Base-by-base conservation (phyloP, 2,329 filamentous ascomycete genomes). In the Colletotrichum melonis region DNA sequence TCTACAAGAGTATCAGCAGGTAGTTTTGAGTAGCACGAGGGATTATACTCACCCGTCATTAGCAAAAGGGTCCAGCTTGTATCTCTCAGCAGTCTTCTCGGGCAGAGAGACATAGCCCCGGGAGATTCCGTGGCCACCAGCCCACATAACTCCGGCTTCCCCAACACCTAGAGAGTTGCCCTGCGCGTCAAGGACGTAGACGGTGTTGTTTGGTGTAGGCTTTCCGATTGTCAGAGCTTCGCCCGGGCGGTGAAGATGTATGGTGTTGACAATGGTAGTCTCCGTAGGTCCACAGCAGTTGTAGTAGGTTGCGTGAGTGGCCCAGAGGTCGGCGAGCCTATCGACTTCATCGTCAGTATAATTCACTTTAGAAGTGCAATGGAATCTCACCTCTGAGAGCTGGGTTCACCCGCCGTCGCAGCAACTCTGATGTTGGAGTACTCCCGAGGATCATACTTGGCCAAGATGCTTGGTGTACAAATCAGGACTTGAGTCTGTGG, bases 251-350 rank as follows among this genome's bases (percentile, higher is more conserved):
- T 76, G 74, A 1, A 63, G 63, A 22, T 76, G 73, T 52, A 74
- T 74, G 11, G 89, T 89, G 79, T 91, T 90, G 63, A 91, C 84
- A 60, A 91, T 89, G 0, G 87, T 91, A 9, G 88, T 88, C 78
- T 91, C 89, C 0, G 89, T 90, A 1, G 89, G 89, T 1, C 89
- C 89, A 76, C 89, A 91, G 75, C 87, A 87, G 79, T 91, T 91
- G 82, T 82, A 88, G 76, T 88, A 88, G 6, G 81, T 84, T 19
- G 81, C 84, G 62, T 85, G 79, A 2, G 83, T 80, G n/a, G 87
- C 86, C 89, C 89, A 91, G 30, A 87, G 80, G 75, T 91, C 88
- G 6, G 89, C 89, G 19, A 91, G 82, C 65, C 74, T 73, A 2
- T 19, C 9, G 0, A 16, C 12, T 3, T 16, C 16, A 1, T 24